These are phyloP conservation scores for Talaromyces stipitatus DNA, from an alignment of 495 filamentous ascomycete species.

Conservation along the genomic window DNA sequence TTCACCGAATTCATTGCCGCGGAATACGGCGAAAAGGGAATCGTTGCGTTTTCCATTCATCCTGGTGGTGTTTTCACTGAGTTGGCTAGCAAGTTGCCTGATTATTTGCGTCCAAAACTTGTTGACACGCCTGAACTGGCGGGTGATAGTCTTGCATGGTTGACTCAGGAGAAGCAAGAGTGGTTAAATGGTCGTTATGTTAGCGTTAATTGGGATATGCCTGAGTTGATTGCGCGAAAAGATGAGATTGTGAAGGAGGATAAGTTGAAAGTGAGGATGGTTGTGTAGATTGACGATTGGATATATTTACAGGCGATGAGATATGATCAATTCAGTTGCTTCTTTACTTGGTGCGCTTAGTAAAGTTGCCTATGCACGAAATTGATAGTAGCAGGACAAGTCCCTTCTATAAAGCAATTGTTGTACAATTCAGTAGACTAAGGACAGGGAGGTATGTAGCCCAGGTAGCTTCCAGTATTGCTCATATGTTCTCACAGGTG, in stretches of 20 bases:
- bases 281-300: constrained; percentile 1
- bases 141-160: constrained; percentile 40
- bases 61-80: constrained; percentile 43
- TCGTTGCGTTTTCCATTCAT: constrained; percentile 41
- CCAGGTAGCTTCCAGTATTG: too few relatives aligned
- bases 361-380: too few relatives aligned
- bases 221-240: constrained; percentile 35
- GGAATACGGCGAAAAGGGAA: constrained; percentile 34
- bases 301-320: background rate
- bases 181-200: constrained; percentile 48
- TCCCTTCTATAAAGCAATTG: too few relatives aligned
- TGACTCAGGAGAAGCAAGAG: constrained; percentile 36
- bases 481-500: too few relatives aligned
- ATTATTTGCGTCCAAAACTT: constrained; percentile 19
- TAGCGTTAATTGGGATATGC: constrained; percentile 39
- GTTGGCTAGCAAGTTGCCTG: constrained; percentile 21
- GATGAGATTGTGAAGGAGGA: constrained; percentile 34
- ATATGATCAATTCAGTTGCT: background rate
- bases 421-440: too few relatives aligned
- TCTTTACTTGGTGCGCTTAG: too few relatives aligned
- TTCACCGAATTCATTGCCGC: constrained; percentile 34
- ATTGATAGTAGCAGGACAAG: too few relatives aligned
- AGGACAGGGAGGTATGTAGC: too few relatives aligned
- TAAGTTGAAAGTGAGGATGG: constrained; percentile 36
- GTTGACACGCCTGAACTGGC: constrained; percentile 34